Evolutionary conservation across 768 basidiomycete species (phyloP), one percentile per base, ranked within the genome.

Genomic region (Mycena galericulata): DNA sequence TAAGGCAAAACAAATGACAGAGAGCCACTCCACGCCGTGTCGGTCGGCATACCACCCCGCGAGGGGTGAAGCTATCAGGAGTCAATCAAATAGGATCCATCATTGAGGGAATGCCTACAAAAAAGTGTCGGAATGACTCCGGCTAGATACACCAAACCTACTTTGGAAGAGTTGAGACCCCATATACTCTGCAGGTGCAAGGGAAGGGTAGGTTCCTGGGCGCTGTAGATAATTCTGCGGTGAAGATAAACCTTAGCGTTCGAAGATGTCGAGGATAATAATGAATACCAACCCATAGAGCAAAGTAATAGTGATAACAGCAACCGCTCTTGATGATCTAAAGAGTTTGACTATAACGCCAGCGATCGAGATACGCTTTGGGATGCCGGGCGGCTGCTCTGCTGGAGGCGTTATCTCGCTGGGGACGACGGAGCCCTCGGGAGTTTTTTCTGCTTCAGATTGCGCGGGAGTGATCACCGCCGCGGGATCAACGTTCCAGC

Each of bases 131-230:
- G 92, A 9, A 91, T 77, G 27, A 90, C 86, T 11, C 86, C 84
- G 10, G 88, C 91, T 63, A 93, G 79, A 74, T 89, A 90, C 18
- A 92, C 84, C n/a, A 93, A 72, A 10, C 92, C 92, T 12, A 92
- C 88, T 75, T 79, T 76, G n/a, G 74, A 75, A 0, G 89, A 82
- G 60, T 82, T 68, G 43, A 87, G 81, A 6, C 76, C 76, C 86
- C 88, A 91, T 9, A 84, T 67, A 14, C 73, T 73, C 68, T 87
- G 84, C 38, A 90, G 74, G 66, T 87, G 87, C 29, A 90, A 75
- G 1, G 90, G 88, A 40, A 91, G 77, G 8, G 88, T 80, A 18
- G 90, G 88, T 57, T 90, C 90, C 71, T 84, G 83, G 55, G 81
- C 81, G 38, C 81, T 86, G 56, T 81, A 84, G 1, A 86, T 76